phyloP scores from a whole-genome alignment of 371 early-diverging fungal species.

The Mortierella sp. region DNA sequence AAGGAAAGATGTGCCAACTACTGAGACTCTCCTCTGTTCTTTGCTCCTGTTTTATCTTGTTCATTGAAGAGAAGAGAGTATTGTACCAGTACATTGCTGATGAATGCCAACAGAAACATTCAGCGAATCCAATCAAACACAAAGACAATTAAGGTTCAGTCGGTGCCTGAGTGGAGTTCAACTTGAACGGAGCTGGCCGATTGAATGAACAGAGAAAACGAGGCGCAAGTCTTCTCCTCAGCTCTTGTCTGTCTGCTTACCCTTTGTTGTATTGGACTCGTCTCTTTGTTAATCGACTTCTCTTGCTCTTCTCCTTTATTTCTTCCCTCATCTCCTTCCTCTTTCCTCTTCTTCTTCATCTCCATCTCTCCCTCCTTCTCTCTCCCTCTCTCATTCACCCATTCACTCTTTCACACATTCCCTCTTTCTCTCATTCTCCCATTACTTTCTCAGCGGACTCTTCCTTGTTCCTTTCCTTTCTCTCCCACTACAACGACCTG shows the following conservation, averaged over 20 bases:
- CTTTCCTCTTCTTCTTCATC: background rate
- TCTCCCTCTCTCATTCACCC: background rate
- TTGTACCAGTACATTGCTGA: too few species aligned
- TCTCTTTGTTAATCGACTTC: background rate
- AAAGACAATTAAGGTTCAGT: slow-evolving; percentile 24
- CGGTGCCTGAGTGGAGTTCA: background rate
- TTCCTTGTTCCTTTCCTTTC: background rate
- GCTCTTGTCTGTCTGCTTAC: background rate
- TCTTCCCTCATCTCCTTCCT: background rate
- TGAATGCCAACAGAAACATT: background rate
- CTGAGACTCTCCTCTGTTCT: too few species aligned
- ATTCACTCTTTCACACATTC: background rate
- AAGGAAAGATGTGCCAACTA: too few species aligned
- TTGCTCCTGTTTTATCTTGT: too few species aligned
- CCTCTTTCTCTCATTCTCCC: background rate
- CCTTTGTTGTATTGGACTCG: background rate
- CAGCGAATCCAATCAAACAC: slow-evolving; percentile 11
- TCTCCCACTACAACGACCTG: background rate
- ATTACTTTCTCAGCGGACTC: background rate
- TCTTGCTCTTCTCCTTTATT: background rate
- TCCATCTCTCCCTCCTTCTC: background rate
- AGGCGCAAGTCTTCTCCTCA: background rate
- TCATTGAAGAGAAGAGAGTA: too few species aligned
- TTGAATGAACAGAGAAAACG: too few species aligned
- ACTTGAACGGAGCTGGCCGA: background rate